phyloP scores from a whole-genome alignment of 2,329 filamentous ascomycete genomes.

The Botrytis cinerea region DNA sequence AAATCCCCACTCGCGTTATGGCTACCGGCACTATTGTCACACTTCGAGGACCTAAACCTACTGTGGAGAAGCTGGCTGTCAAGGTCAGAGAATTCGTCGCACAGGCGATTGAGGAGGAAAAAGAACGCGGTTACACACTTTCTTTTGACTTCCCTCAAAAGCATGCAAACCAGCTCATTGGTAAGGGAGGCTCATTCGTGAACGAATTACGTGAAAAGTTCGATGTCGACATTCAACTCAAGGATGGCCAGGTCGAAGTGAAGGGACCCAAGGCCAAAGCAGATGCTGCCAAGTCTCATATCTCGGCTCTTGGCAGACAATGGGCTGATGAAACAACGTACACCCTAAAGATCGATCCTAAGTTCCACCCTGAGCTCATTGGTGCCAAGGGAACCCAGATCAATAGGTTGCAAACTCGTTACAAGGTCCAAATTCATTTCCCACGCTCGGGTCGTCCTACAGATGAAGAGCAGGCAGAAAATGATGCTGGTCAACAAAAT shows the following conservation, averaged over 20 bases:
- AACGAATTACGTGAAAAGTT: slow-evolving; percentile 66
- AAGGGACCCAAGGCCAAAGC: slow-evolving; percentile 96
- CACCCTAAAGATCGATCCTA: slow-evolving; percentile 84
- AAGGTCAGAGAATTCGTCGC: slow-evolving; percentile 80
- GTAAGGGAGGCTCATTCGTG: slow-evolving; percentile 67
- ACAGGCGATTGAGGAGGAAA: slow-evolving; percentile 88
- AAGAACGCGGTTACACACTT: slow-evolving; percentile 84
- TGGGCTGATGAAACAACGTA: slow-evolving; percentile 90
- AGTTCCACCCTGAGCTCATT: slow-evolving; percentile 93
- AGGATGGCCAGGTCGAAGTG: slow-evolving; percentile 91
- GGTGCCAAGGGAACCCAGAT: slow-evolving; percentile 85
- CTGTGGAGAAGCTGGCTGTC: slow-evolving; percentile 68
- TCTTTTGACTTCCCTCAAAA: slow-evolving; percentile 94
- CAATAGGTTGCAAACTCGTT: slow-evolving; percentile 86
- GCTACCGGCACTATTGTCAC: slow-evolving; percentile 63
- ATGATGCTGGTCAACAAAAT: slow-evolving; percentile 68
- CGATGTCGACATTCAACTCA: slow-evolving; percentile 79
- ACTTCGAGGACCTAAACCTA: slow-evolving; percentile 73
- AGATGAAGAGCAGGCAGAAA: slow-evolving; percentile 69
- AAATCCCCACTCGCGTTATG: slow-evolving; percentile 62
- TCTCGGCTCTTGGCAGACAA: slow-evolving; percentile 74
- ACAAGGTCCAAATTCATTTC: slow-evolving; percentile 95
- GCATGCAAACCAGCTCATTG: slow-evolving; percentile 81
- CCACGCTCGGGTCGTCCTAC: slow-evolving; percentile 65
- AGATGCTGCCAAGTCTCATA: slow-evolving; percentile 80